A percentile compares a stretch with the other conserved stretches of the same genome.
Conservation (phyloP, 1,284 basidiomycete species). For the Exobasidium cylindrosporum region DNA sequence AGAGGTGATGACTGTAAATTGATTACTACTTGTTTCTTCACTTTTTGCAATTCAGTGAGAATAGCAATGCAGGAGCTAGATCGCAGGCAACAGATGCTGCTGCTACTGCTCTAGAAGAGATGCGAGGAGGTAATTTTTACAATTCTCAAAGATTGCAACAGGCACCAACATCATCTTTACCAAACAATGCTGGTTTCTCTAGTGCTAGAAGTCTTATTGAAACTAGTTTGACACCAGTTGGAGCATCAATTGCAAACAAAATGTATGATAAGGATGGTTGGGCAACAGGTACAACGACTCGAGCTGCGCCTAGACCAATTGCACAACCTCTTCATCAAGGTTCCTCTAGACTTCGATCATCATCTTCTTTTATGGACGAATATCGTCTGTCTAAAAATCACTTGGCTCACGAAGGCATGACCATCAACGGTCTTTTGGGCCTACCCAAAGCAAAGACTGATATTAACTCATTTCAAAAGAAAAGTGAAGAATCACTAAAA, state of each 20-base stretch:
- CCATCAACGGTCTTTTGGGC: neutral
- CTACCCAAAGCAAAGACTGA: neutral
- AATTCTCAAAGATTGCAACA: no score
- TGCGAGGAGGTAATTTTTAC: neutral
- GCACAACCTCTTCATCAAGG: no score
- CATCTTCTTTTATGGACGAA: constrained; percentile 5
- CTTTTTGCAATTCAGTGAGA: neutral
- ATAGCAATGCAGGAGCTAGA: constrained; percentile 4
- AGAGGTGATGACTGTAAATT: neutral
- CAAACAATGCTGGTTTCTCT: neutral
- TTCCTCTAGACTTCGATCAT: neutral
- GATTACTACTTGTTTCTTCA: neutral
- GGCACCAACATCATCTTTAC: no score
- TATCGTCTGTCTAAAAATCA: constrained; percentile 3
- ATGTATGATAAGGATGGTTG: neutral
- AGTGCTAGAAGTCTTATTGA: neutral
- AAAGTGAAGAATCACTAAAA: neutral
- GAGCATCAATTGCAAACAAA: neutral
- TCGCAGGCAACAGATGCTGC: neutral
- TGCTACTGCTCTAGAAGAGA: neutral
- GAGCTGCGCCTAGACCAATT: neutral
- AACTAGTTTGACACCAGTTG: neutral
- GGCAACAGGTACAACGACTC: neutral
- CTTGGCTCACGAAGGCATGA: neutral
- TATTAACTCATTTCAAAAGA: neutral